Conservation (phyloP, 1,139 yeast genomes). For the Schwanniomyces etchellsii region DNA sequence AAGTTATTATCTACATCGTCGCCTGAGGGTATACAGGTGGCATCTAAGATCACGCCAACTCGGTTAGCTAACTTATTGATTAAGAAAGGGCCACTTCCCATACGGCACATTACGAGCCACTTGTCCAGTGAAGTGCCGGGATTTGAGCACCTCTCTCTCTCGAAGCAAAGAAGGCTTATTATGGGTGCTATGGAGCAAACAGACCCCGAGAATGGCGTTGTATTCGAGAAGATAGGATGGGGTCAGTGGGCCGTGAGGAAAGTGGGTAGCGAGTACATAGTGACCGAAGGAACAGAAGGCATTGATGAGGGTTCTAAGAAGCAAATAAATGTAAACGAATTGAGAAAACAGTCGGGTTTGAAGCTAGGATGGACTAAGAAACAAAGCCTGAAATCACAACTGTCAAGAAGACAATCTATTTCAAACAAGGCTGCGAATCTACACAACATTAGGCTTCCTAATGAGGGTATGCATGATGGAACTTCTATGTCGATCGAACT, state of each 20-base stretch:
- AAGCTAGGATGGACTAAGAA: conserved; percentile 45
- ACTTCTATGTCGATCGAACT: conserved; percentile 30
- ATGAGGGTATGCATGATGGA: conserved; percentile 15
- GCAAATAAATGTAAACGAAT: conserved; percentile 32
- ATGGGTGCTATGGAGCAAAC: conserved; percentile 77
- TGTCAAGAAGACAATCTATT: conserved; percentile 48
- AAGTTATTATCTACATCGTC: conserved; percentile 66
- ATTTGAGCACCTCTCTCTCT: conserved; percentile 72
- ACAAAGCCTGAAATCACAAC: conserved; percentile 2
- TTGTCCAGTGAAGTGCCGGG: conserved; percentile 71
- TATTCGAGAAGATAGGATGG: conserved; percentile 95
- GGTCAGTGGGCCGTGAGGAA: conserved; percentile 91
- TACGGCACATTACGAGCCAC: conserved; percentile 81
- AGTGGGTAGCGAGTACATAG: conserved; percentile 46
- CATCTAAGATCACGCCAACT: conserved; percentile 78
- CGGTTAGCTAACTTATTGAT: conserved; percentile 65
- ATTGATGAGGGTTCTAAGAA: conserved; percentile 18
- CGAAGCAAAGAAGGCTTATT: conserved; percentile 85
- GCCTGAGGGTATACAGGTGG: conserved; percentile 86
- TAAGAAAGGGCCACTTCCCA: conserved; percentile 82
- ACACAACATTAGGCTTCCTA: conserved; percentile 44
- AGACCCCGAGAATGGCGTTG: conserved; percentile 55
- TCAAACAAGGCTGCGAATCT: conserved; percentile 41
- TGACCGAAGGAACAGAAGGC: conserved; percentile 36
- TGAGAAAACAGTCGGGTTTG: conserved; percentile 34